These are phyloP conservation scores for Phaeophleospora eucalypticola DNA, from an alignment of 2,329 filamentous ascomycete genomes.

Conservation along the genomic window DNA sequence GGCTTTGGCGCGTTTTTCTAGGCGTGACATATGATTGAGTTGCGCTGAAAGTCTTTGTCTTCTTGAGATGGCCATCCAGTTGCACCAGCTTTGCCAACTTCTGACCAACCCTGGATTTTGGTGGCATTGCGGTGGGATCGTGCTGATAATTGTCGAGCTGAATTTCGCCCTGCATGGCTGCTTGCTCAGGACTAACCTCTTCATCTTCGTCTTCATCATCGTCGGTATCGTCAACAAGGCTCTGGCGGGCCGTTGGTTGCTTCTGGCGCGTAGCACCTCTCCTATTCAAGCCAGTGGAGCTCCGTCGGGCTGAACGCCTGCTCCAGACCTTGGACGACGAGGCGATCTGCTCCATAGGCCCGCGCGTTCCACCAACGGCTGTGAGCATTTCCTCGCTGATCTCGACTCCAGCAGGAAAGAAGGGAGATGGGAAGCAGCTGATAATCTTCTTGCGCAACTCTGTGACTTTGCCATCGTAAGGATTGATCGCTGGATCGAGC, in stretches of 20 bases:
- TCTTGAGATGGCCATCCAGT: not conserved
- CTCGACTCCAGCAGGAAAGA: constrained; percentile 43
- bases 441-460: constrained; percentile 50
- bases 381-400: constrained; percentile 31
- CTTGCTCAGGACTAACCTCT: not conserved
- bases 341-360: not conserved
- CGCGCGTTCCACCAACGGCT: not conserved
- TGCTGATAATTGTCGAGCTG: not conserved
- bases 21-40: no score
- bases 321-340: not conserved
- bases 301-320: no score
- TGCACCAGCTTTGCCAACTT: not conserved
- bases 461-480: constrained; percentile 45
- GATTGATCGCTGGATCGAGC: constrained; percentile 43
- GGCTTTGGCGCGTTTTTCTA: constrained; percentile 1
- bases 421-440: constrained; percentile 39
- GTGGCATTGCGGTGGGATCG: not conserved
- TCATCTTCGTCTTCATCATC: constrained; percentile 1
- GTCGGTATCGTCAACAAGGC: not conserved
- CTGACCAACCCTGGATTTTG: not conserved
- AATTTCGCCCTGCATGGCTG: not conserved
- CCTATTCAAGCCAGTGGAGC: no score
- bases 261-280: not conserved
- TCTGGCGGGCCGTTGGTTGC: no score
- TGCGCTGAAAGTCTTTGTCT: not conserved